Evolutionary conservation across 2,329 filamentous ascomycete genomes (phyloP).

Genomic region (Fusarium mexicanum): DNA sequence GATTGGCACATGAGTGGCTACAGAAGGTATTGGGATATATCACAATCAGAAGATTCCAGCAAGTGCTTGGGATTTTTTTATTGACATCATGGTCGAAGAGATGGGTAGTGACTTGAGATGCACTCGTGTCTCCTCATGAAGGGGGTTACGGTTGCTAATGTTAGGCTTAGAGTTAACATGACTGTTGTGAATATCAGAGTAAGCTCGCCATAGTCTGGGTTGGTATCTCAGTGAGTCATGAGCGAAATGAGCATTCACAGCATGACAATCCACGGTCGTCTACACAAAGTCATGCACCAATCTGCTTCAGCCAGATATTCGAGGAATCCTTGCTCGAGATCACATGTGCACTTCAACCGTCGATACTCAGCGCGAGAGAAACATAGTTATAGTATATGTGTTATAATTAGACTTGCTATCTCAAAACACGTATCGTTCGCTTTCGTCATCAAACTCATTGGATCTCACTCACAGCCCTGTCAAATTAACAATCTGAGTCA

Average conservation of each 20-base stretch:
- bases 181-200: slow-evolving; percentile 12
- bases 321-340: background rate
- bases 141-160: background rate
- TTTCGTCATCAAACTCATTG: background rate
- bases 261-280: background rate
- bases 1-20: background rate
- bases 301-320: background rate
- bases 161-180: slow-evolving; percentile 21
- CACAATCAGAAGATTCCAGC: slow-evolving; percentile 19
- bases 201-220: background rate
- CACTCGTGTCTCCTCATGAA: slow-evolving; percentile 5
- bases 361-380: background rate
- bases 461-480: background rate
- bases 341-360: background rate
- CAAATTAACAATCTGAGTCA: background rate
- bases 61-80: slow-evolving; percentile 6
- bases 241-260: background rate
- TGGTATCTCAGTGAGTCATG: background rate
- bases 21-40: slow-evolving; percentile 28
- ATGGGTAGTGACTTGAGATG: slow-evolving; percentile 1
- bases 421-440: background rate
- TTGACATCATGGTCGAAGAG: slow-evolving; percentile 18
- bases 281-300: background rate
- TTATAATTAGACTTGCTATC: background rate
- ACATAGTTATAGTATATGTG: no score